Conservation (phyloP, 352 stramenopile genomes). For the Aphanomyces cochlioides region DNA sequence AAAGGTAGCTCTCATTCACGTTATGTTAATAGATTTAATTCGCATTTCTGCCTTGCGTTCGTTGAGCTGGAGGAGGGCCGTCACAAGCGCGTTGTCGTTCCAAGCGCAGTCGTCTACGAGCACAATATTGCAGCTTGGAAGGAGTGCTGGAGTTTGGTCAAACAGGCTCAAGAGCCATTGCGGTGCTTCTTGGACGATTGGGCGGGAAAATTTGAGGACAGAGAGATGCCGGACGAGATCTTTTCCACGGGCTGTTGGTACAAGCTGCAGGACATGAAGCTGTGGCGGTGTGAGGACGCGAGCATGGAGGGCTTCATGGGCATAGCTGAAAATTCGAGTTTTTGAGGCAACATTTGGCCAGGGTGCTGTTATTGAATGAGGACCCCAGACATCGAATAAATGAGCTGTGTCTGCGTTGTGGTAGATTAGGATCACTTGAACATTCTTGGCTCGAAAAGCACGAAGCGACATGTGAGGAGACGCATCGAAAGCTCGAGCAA, state of each 20-base stretch:
- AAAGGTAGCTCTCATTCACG: neutral
- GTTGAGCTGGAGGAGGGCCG: constrained; percentile 9
- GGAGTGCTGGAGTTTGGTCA: neutral
- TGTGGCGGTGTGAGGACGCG: neutral
- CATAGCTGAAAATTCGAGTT: neutral
- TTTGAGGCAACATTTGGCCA: constrained; percentile 19
- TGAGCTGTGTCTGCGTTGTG: neutral
- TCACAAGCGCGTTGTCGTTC: neutral
- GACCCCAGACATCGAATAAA: neutral
- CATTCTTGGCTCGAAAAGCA: neutral
- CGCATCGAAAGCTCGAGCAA: neutral
- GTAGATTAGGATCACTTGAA: constrained; percentile 29
- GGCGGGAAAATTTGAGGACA: constrained; percentile 6
- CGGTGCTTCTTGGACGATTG: neutral
- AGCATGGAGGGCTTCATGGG: neutral
- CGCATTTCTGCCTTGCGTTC: constrained; percentile 9
- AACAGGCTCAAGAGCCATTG: constrained; percentile 6
- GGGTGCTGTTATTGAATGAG: neutral
- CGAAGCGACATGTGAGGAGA: neutral
- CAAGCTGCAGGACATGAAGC: constrained; percentile 23
- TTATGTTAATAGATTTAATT: constrained; percentile 6
- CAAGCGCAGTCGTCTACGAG: constrained; percentile 17
- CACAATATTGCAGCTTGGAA: constrained; percentile 12
- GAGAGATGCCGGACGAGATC: constrained; percentile 8
- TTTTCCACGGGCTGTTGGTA: constrained; percentile 1